Evolutionary conservation across 192 early-diverging fungal species (phyloP), one percentile per base, ranked within the genome.

Genomic region (Podila horticola): DNA sequence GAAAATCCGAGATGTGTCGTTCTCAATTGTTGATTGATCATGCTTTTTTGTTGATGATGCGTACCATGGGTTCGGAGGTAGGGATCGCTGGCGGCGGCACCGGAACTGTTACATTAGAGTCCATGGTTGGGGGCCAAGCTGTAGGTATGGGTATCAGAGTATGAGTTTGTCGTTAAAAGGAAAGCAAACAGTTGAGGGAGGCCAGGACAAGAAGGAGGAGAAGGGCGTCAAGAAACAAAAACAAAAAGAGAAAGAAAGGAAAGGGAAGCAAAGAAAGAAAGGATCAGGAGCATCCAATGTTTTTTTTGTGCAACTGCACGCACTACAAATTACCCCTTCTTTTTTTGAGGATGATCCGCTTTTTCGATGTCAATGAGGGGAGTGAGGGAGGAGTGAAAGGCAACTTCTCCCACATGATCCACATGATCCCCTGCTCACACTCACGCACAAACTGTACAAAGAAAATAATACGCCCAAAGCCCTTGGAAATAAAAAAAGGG

Each of bases 1-100:
- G 11, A 50, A 51, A 70, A 36, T 57, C 2, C 50, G 31, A 67
- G 1, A 58, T 11, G 19, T 22, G 22, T 13, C 1, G 36, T 41
- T 10, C n/a, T 22, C 33, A 31, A 17, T 58, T 24, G 50, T 13
- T 30, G 31, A 24, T 26, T 20, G n/a, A 8, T 10, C 8, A 19
- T 8, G 26, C n/a, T 62, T 12, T 19, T 71, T n/a, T 57, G 29
- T 20, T 30, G 15, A 3, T 10, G 41, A 15, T 17, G 4, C 15
- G 11, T 79, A 79, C 76, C 59, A 79, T 63, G 7, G 76, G 66
- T 29, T 58, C 19, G 36, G 76, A 72, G 6, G 70, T 64, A 28
- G 76, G 70, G 19, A 68, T 52, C 5, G 69, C 48, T 12, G 66
- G 30, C 31, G 26, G 13, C 10, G 69, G n/a, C 5, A n/a, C 30